phyloP scores from a whole-genome alignment of 192 early-diverging fungal genomes.

The Coemansia sp. region DNA sequence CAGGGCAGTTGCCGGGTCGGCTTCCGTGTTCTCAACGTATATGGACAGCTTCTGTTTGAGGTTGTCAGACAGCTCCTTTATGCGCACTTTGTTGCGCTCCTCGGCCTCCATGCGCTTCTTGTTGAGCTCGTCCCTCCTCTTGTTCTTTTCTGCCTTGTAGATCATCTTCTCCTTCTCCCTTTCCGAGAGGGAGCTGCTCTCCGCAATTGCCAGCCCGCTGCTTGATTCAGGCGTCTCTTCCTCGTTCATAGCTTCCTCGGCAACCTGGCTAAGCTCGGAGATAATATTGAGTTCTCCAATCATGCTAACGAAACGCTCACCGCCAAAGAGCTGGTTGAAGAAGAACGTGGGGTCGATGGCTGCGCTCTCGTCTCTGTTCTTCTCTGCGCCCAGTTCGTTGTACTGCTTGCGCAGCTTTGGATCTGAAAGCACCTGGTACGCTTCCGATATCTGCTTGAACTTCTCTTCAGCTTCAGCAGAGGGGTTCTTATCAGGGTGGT shows the following conservation, averaged over 20 bases:
- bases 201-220: constrained; percentile 35
- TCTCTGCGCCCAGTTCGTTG: constrained; percentile 78
- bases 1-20: constrained; percentile 57
- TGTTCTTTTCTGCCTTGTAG: constrained; percentile 59
- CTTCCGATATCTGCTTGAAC: constrained; percentile 96
- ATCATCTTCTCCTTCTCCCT: constrained; percentile 42
- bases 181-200: constrained; percentile 8
- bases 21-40: constrained; percentile 65
- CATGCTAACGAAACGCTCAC: constrained; percentile 94
- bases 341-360: constrained; percentile 91
- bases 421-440: constrained; percentile 95
- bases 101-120: constrained; percentile 65
- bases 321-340: constrained; percentile 96
- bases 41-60: constrained; percentile 74
- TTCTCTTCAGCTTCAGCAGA: constrained; percentile 56
- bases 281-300: constrained; percentile 98
- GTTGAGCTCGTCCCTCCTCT: constrained; percentile 59
- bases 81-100: constrained; percentile 60
- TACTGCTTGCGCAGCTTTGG: constrained; percentile 83
- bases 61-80: constrained; percentile 70
- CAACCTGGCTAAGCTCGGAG: constrained; percentile 84
- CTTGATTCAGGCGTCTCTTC: constrained; percentile 46
- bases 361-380: constrained; percentile 59
- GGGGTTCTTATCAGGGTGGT: constrained; percentile 61
- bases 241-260: constrained; percentile 58